Evolutionary conservation across 768 basidiomycete genomes (phyloP), one percentile per base, ranked within the genome.

Genomic region (Leccinum obscurum): DNA sequence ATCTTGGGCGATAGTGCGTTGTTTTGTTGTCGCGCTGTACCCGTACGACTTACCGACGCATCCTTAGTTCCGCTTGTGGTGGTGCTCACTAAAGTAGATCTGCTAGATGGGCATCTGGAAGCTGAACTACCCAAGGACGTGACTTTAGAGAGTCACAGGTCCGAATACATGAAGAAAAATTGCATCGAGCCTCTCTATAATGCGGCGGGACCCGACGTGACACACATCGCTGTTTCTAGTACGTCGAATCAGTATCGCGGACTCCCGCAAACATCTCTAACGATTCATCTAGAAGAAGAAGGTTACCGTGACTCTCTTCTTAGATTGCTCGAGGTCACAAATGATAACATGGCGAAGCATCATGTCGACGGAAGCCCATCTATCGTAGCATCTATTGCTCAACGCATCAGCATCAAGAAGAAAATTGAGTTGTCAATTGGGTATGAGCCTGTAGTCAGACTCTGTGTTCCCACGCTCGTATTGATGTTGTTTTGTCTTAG

Each of bases 171-270:
- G 24, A 3, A 57, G 1, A 4, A 66, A 48, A 14, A 54, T 30
- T 63, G 57, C 44, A 52, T 59, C 7, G 1, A 2, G 3, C 61
- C 61, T 39, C 37, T 39, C 37, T 7, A 0, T 5, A 3, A 39
- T 15, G 37, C 37, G 37, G 37, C 37, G 7, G 57, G 65, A 9
- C 48, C 13, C 11, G 56, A 59, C 3, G 3, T 66, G 22, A 34
- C 44, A 1, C 22, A 54, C 11, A 53, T 66, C 32, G n/a, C 53
- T 11, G 61, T 63, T 26, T 66, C 64, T 26, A 26, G 64, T 66
- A 49, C 4, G 64, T 59, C 20, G 15, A 26, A 14, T 1, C 11
- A 11, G 13, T 54, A 7, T 13, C 9, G 1, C 2, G 1, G 14
- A 20, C 8, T 15, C 10, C 28, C 4, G 28, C 2, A 32, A 35